A percentile compares a stretch with the other conserved stretches of the same genome.
phyloP scores from a whole-genome alignment of 495 filamentous ascomycete species.

The Aspergillus nidulans region DNA sequence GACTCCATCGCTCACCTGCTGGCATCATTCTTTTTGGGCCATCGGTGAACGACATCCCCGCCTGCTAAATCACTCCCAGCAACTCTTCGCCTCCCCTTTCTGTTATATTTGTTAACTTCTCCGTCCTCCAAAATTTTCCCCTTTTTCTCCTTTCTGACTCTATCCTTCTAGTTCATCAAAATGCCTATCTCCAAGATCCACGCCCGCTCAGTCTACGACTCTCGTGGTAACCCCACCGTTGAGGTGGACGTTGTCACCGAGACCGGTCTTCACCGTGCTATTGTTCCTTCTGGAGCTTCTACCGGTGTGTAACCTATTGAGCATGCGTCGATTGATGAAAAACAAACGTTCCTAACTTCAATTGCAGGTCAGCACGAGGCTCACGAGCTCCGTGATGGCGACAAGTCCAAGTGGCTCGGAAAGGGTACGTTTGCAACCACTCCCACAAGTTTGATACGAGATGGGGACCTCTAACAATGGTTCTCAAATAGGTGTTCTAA shows the following conservation, averaged over 20 bases:
- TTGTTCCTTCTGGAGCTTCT: slow-evolving; percentile 96
- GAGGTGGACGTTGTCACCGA: slow-evolving; percentile 96
- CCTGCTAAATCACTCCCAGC: slow-evolving; percentile 36
- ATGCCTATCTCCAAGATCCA: slow-evolving; percentile 99
- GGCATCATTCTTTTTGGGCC: slow-evolving; percentile 38
- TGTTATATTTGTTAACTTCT: slow-evolving; percentile 17
- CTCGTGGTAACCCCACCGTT: slow-evolving; percentile 95
- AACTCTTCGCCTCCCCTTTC: slow-evolving; percentile 21
- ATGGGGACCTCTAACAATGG: neutral
- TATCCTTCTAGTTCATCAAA: slow-evolving; percentile 36
- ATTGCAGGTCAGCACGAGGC: slow-evolving; percentile 89
- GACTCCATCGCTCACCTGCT: slow-evolving; percentile 14
- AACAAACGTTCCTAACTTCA: slow-evolving; percentile 11
- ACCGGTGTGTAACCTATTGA: slow-evolving; percentile 61
- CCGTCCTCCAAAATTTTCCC: slow-evolving; percentile 13
- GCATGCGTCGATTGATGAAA: neutral
- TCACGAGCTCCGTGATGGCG: slow-evolving; percentile 96
- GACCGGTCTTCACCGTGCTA: slow-evolving; percentile 95
- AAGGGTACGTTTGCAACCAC: slow-evolving; percentile 59
- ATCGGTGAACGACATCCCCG: slow-evolving; percentile 42
- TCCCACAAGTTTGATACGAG: neutral
- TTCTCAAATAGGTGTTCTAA: slow-evolving; percentile 60
- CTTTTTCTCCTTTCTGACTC: slow-evolving; percentile 19
- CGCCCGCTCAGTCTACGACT: slow-evolving; percentile 98
- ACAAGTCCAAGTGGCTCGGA: slow-evolving; percentile 94